Conservation (phyloP, 768 basidiomycete genomes). For the Leccinum sublutescens region DNA sequence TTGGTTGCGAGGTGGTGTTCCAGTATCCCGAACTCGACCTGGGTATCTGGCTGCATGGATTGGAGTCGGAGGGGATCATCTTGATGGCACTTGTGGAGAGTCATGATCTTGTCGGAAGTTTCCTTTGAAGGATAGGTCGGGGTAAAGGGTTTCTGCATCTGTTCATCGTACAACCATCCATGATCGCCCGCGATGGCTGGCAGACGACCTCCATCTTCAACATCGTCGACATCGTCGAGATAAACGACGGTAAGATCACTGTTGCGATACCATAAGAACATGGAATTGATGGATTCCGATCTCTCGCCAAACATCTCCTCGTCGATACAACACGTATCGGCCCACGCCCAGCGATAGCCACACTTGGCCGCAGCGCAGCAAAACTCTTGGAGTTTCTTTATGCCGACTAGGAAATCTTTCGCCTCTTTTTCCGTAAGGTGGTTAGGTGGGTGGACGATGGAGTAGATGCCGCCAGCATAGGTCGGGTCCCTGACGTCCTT, state of each 20-base stretch:
- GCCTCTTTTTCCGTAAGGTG: not conserved
- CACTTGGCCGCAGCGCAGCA: slow-evolving; percentile 29
- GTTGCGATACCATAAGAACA: slow-evolving; percentile 29
- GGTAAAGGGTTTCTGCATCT: slow-evolving; percentile 17
- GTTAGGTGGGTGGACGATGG: slow-evolving; percentile 2
- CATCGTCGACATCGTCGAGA: slow-evolving; percentile 27
- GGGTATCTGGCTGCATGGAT: slow-evolving; percentile 18
- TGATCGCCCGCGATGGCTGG: not conserved
- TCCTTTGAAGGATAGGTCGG: not conserved
- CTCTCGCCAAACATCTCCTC: slow-evolving; percentile 23
- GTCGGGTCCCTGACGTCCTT: slow-evolving; percentile 15
- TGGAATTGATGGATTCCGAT: slow-evolving; percentile 30
- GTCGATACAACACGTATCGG: slow-evolving; percentile 31
- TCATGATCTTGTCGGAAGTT: slow-evolving; percentile 1
- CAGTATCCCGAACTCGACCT: slow-evolving; percentile 18
- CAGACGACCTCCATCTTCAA: slow-evolving; percentile 14
- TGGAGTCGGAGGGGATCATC: slow-evolving; percentile 2
- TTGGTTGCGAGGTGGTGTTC: slow-evolving; percentile 7
- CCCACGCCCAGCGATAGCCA: slow-evolving; percentile 32
- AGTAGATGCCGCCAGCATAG: slow-evolving; percentile 16
- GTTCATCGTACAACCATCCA: slow-evolving; percentile 17
- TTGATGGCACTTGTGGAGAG: slow-evolving; percentile 11
- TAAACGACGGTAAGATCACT: slow-evolving; percentile 31
- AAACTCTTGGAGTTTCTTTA: slow-evolving; percentile 29
- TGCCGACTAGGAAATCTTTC: not conserved